Evolutionary conservation across 129 eudicot species (phyloP), one percentile per base, ranked within the genome.

Genomic region (Chrysanthemum lavandulifolium): DNA sequence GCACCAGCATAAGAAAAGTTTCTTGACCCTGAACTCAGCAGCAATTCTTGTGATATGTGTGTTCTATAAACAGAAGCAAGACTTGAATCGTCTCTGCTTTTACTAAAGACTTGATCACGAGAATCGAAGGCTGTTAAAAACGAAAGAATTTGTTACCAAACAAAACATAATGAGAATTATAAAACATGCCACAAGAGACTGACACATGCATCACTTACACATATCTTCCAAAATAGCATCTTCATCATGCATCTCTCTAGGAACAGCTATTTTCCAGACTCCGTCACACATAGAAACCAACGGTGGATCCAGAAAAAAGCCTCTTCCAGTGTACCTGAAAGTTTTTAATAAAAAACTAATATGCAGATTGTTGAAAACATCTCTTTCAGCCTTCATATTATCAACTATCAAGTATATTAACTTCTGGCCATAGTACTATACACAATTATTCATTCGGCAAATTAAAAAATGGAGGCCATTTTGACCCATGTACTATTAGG

Each of bases 281-380:
- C 97, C 97, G 55, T 77, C 13, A 13, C 80, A 21, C 88, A 94
- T 71, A 72, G 67, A 79, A 65, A 88, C 96, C 25, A 86, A 86
- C 0, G 97, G 97, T 1, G 96, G 96, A 23, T 90, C 97, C 23
- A 94, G 80, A 80, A 94, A 94, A 76, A 81, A 51, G 53, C 98
- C 98, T 84, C 98, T 82, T 78, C 98, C 98, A 31, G 83, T 84
- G 82, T 94, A 94, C 98, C 98, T 94, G 78, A 31, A 77, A 62
- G 76, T 52, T 72, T 55, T 29, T 6, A n/a, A 63, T 19, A 19
- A 19, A 19, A 19, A 19, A 19, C 21, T 19, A 19, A 19, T 19
- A 23, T 3, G 49, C 68, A 60, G 19, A 64, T 14, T 60, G 15
- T 12, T 21, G 31, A 43, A 25, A 59, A 45, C 60, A 40, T 40